Evolutionary conservation across 192 early-diverging fungal species (phyloP).

Genomic region (Fimicolochytrium jonesii): DNA sequence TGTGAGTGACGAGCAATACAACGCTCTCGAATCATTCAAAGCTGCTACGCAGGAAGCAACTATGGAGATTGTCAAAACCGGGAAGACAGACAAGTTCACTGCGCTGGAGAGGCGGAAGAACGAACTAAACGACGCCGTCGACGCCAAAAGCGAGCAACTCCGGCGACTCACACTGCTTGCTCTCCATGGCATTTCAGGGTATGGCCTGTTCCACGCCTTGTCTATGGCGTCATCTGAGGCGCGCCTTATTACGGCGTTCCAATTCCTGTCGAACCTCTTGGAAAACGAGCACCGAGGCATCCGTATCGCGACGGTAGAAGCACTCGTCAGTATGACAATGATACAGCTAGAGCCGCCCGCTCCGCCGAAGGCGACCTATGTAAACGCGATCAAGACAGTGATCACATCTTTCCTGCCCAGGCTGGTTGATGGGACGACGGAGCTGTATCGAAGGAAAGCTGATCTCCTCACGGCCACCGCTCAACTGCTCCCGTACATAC

Average conservation of each 20-base stretch:
- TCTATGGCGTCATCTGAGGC: slow-evolving; percentile 30
- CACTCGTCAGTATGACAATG: slow-evolving; percentile 31
- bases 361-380: slow-evolving; percentile 13
- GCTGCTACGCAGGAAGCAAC: slow-evolving; percentile 51
- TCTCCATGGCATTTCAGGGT: slow-evolving; percentile 44
- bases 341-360: slow-evolving; percentile 37
- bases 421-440: slow-evolving; percentile 25
- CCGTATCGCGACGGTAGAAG: slow-evolving; percentile 44
- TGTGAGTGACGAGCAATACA: slow-evolving; percentile 53
- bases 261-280: slow-evolving; percentile 45
- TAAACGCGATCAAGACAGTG: slow-evolving; percentile 13
- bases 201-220: slow-evolving; percentile 44
- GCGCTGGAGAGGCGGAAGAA: slow-evolving; percentile 40
- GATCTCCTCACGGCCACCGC: slow-evolving; percentile 43
- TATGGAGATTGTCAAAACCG: slow-evolving; percentile 57
- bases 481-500: slow-evolving; percentile 32
- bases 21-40: slow-evolving; percentile 42
- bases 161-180: slow-evolving; percentile 42
- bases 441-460: slow-evolving; percentile 48
- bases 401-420: slow-evolving; percentile 24
- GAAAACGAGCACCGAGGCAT: slow-evolving; percentile 53
- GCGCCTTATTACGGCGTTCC: slow-evolving; percentile 26
- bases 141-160: slow-evolving; percentile 49
- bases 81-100: slow-evolving; percentile 50
- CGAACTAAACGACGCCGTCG: slow-evolving; percentile 46